Percentiles rank a stretch among this genome's conserved stretches.
Evolutionary conservation across 805 yeast species (phyloP).

Genomic region (Myxozyma vanderwaltii): DNA sequence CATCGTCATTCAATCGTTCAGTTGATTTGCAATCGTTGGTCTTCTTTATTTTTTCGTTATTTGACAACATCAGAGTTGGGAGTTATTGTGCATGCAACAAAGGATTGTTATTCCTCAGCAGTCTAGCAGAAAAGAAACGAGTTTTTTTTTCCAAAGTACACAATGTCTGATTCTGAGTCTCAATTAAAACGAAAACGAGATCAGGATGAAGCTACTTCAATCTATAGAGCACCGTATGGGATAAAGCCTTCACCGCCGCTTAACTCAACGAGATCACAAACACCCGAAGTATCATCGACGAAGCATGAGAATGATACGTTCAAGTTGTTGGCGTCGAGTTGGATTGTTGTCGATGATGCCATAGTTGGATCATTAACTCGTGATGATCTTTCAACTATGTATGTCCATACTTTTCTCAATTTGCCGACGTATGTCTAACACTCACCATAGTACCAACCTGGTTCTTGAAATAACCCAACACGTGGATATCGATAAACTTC

Average conservation of each 20-base stretch:
- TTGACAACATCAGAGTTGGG: too few relatives aligned
- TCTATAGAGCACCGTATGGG: neutral
- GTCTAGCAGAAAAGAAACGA: too few relatives aligned
- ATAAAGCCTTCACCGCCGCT: neutral
- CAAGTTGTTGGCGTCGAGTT: constrained; percentile 1
- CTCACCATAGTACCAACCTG: neutral
- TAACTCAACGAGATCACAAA: neutral
- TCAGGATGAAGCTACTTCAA: constrained; percentile 4
- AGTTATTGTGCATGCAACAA: too few relatives aligned
- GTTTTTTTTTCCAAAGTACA: too few relatives aligned
- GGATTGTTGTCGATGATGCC: constrained; percentile 16
- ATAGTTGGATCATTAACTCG: neutral
- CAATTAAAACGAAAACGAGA: constrained; percentile 18
- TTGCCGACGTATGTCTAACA: neutral
- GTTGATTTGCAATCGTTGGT: too few relatives aligned
- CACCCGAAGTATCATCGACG: neutral
- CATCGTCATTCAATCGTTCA: too few relatives aligned
- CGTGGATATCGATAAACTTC: constrained; percentile 1
- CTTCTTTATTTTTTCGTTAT: too few relatives aligned
- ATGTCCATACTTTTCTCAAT: neutral
- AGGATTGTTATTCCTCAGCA: too few relatives aligned
- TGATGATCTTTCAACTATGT: constrained; percentile 1
- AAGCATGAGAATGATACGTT: neutral
- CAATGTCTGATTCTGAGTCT: neutral
- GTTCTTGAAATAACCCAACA: neutral